These are phyloP conservation scores for Cyberlindnera subsufficiens DNA, from an alignment of 805 yeast genomes.

Conservation along the genomic window DNA sequence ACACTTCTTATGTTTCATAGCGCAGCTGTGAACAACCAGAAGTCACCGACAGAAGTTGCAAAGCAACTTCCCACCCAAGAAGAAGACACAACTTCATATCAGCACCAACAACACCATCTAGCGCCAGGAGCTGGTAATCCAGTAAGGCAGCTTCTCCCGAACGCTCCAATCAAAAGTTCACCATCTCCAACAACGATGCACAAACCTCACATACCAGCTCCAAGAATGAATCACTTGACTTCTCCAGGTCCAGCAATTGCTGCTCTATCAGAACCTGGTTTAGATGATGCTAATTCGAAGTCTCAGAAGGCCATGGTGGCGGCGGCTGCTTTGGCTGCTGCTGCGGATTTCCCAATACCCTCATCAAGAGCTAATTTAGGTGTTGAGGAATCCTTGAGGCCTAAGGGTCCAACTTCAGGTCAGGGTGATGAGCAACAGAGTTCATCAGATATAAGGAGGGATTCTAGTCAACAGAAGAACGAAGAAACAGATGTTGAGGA, in stretches of 20 bases:
- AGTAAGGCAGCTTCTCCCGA: conserved; percentile 1
- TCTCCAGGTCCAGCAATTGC: conserved; percentile 47
- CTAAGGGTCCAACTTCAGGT: too few relatives aligned
- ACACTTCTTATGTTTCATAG: conserved; percentile 57
- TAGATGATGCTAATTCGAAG: conserved; percentile 17
- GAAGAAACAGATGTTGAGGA: conserved; percentile 10
- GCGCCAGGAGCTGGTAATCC: background rate
- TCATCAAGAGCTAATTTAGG: conserved; percentile 15
- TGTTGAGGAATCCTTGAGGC: conserved; percentile 8
- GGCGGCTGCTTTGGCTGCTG: conserved; percentile 80
- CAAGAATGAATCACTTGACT: conserved; percentile 20
- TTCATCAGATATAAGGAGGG: conserved; percentile 2
- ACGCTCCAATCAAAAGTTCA: background rate
- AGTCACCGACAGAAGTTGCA: background rate
- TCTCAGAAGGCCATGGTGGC: conserved; percentile 56
- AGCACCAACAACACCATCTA: background rate
- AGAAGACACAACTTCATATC: conserved; percentile 1
- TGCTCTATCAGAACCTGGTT: conserved; percentile 23
- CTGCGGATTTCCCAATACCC: conserved; percentile 73
- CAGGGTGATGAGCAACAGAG: conserved; percentile 2
- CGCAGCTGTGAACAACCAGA: conserved; percentile 34
- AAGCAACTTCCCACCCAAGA: background rate
- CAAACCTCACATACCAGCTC: conserved; percentile 4
- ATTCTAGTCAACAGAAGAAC: conserved; percentile 2
- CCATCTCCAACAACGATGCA: conserved; percentile 2